Evolutionary conservation across 2,329 filamentous ascomycete species (phyloP).

Genomic region (Aspergillus latus): DNA sequence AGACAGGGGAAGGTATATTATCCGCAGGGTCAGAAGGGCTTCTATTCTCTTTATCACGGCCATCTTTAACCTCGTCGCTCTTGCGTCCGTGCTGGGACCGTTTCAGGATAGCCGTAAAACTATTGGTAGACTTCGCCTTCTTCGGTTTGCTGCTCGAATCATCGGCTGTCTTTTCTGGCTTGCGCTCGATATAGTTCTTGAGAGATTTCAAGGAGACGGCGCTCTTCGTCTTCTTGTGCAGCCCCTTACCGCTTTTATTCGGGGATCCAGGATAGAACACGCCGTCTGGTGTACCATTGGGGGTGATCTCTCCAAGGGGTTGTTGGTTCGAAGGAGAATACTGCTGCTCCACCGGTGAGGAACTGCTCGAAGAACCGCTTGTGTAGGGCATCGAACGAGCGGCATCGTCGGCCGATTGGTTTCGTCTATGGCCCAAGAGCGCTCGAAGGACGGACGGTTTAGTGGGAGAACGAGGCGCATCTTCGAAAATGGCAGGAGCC

Average conservation of each 20-base stretch:
- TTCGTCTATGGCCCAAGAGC: slow-evolving; percentile 53
- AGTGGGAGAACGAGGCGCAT: slow-evolving; percentile 34
- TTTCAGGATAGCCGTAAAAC: slow-evolving; percentile 73
- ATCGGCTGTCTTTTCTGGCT: slow-evolving; percentile 32
- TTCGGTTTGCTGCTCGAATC: slow-evolving; percentile 51
- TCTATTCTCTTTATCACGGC: slow-evolving; percentile 79
- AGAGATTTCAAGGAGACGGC: slow-evolving; percentile 55
- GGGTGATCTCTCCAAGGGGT: slow-evolving; percentile 40
- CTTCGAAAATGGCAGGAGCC: slow-evolving; percentile 39
- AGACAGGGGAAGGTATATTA: slow-evolving; percentile 67
- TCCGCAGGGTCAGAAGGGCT: slow-evolving; percentile 56
- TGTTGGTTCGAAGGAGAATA: slow-evolving; percentile 39
- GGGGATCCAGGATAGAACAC: slow-evolving; percentile 33
- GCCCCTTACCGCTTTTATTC: slow-evolving; percentile 36
- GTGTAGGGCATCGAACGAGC: slow-evolving; percentile 34
- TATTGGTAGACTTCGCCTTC: slow-evolving; percentile 81
- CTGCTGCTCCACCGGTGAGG: slow-evolving; percentile 52
- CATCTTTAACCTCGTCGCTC: slow-evolving; percentile 53
- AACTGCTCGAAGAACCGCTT: slow-evolving; percentile 42
- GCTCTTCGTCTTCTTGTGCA: slow-evolving; percentile 57
- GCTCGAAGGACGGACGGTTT: slow-evolving; percentile 53
- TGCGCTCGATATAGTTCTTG: slow-evolving; percentile 47
- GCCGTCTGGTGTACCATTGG: slow-evolving; percentile 35
- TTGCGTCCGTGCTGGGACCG: slow-evolving; percentile 69
- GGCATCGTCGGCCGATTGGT: slow-evolving; percentile 41